Evolutionary conservation across 2,329 filamentous ascomycete species (phyloP).

Genomic region (Neopestalotiopsis sp.): DNA sequence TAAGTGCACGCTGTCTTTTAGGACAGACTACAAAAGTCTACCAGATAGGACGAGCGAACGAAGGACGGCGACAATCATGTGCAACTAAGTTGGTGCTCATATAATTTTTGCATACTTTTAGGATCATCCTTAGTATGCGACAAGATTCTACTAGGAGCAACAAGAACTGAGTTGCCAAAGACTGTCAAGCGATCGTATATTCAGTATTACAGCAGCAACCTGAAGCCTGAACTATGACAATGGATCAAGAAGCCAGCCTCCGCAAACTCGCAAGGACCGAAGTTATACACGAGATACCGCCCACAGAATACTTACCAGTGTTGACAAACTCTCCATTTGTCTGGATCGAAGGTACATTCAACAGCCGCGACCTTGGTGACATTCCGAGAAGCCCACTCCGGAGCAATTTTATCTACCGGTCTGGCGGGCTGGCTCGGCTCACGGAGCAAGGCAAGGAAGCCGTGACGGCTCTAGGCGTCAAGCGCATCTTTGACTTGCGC

Average conservation of each 20-base stretch:
- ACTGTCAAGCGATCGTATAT: neutral
- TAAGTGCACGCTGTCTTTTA: too few species aligned
- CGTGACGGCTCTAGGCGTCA: slow-evolving; percentile 44
- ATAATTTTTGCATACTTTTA: too few species aligned
- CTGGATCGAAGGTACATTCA: slow-evolving; percentile 52
- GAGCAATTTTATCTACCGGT: slow-evolving; percentile 50
- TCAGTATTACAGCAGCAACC: neutral
- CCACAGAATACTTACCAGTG: slow-evolving; percentile 41
- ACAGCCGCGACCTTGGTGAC: slow-evolving; percentile 56
- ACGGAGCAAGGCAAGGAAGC: slow-evolving; percentile 42
- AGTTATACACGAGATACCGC: slow-evolving; percentile 44
- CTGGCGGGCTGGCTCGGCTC: slow-evolving; percentile 47
- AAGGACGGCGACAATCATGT: too few species aligned
- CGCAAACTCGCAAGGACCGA: slow-evolving; percentile 48
- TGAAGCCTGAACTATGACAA: slow-evolving; percentile 20
- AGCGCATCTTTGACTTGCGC: slow-evolving; percentile 58
- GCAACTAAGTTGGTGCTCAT: too few species aligned
- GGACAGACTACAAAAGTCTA: too few species aligned
- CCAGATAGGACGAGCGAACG: too few species aligned
- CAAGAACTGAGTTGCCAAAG: too few species aligned
- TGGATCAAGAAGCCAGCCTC: slow-evolving; percentile 37
- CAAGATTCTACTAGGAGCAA: too few species aligned
- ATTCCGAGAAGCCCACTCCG: slow-evolving; percentile 48
- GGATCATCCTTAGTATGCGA: too few species aligned
- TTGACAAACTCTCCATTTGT: slow-evolving; percentile 53